These are phyloP conservation scores for Scedosporium apiospermum DNA, from an alignment of 2,329 filamentous ascomycete genomes.

Conservation along the genomic window DNA sequence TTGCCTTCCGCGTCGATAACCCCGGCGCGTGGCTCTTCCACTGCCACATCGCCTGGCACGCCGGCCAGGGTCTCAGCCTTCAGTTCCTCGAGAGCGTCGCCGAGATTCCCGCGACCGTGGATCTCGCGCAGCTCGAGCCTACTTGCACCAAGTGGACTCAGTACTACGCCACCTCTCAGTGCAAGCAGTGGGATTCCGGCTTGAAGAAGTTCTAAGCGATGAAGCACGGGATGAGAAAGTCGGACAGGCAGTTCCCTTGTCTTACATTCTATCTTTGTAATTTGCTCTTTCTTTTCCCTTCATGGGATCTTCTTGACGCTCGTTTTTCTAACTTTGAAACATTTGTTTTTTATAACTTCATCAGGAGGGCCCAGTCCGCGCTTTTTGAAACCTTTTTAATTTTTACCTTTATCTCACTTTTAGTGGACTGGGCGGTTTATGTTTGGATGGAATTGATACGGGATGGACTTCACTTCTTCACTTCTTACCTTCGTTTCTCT, in stretches of 20 bases:
- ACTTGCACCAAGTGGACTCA: constrained; percentile 9
- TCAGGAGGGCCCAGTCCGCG: background rate
- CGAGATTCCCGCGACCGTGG: constrained; percentile 9
- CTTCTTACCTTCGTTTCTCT: constrained; percentile 10
- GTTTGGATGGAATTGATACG: background rate
- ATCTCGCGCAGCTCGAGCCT: constrained; percentile 9
- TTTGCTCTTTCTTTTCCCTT: background rate
- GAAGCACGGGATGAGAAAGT: background rate
- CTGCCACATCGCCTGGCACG: constrained; percentile 50
- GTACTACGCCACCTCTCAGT: constrained; percentile 9
- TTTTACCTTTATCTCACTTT: background rate
- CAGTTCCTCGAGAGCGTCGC: constrained; percentile 31
- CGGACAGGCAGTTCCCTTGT: background rate
- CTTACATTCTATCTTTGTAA: constrained; percentile 6
- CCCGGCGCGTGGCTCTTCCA: constrained; percentile 44
- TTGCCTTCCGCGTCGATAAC: constrained; percentile 40
- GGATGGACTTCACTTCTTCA: background rate
- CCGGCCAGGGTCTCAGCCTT: constrained; percentile 39
- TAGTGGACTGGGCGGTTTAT: background rate
- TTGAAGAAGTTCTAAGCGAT: constrained; percentile 5
- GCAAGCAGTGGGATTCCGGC: constrained; percentile 12
- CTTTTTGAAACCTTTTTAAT: background rate
- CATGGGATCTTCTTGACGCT: background rate
- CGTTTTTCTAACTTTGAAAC: background rate
- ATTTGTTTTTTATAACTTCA: background rate